These are phyloP conservation scores for Byssothecium circinans DNA, from an alignment of 2,329 filamentous ascomycete species.

Conservation along the genomic window DNA sequence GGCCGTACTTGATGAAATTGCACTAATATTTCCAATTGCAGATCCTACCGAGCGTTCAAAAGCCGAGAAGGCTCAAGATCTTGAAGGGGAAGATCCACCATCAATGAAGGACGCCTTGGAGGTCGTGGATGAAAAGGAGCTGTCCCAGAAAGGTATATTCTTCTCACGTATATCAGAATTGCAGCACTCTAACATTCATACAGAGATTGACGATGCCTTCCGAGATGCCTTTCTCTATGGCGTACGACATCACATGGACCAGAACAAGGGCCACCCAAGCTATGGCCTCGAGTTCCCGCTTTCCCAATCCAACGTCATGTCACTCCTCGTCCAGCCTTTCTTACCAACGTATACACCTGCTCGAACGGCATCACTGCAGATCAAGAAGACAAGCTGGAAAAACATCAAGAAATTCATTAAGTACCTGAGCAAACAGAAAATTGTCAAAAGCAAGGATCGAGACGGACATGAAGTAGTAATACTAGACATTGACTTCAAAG, in stretches of 20 bases:
- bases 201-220: slow-evolving; percentile 69
- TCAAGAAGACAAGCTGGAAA: slow-evolving; percentile 73
- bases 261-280: slow-evolving; percentile 54
- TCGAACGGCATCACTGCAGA: slow-evolving; percentile 61
- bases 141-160: slow-evolving; percentile 59
- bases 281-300: slow-evolving; percentile 64
- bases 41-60: slow-evolving; percentile 31
- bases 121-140: slow-evolving; percentile 50
- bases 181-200: slow-evolving; percentile 9
- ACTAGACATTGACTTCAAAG: slow-evolving; percentile 65
- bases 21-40: too few relatives aligned
- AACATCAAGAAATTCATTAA: slow-evolving; percentile 72
- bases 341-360: slow-evolving; percentile 61
- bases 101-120: slow-evolving; percentile 38
- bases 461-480: slow-evolving; percentile 66
- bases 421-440: slow-evolving; percentile 62
- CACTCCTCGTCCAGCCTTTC: slow-evolving; percentile 66
- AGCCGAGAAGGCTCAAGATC: slow-evolving; percentile 35
- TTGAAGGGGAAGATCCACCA: slow-evolving; percentile 40
- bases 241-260: slow-evolving; percentile 61
- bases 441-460: slow-evolving; percentile 67
- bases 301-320: slow-evolving; percentile 64
- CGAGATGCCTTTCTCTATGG: slow-evolving; percentile 65
- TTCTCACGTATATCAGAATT: background rate
- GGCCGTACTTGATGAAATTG: too few relatives aligned